Percentiles rank a stretch among this genome's conserved stretches.
These are phyloP conservation scores for Juglanconis oblonga DNA, from an alignment of 2,329 filamentous ascomycete genomes.

Conservation along the genomic window DNA sequence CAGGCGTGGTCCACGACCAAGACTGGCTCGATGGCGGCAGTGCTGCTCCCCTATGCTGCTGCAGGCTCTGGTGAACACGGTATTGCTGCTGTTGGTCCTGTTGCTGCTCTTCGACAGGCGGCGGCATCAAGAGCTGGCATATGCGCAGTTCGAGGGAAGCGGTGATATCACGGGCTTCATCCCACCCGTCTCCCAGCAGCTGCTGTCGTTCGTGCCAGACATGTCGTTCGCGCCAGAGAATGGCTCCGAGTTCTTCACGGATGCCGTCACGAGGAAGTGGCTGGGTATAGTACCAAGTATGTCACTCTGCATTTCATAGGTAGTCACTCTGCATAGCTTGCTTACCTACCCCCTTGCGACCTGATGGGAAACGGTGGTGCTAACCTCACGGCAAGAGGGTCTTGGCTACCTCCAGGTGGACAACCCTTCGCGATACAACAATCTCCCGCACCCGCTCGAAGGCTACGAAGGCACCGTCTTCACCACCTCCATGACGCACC, in stretches of 20 bases:
- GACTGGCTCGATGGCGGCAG: constrained; percentile 20
- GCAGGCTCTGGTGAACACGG: constrained; percentile 31
- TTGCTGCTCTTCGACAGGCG: constrained; percentile 32
- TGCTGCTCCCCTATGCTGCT: constrained; percentile 20
- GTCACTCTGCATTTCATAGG: constrained; percentile 13
- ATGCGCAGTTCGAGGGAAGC: constrained; percentile 28
- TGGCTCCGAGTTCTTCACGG: constrained; percentile 36
- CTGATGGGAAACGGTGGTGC: background rate
- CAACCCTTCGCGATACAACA: constrained; percentile 31
- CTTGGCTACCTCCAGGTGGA: constrained; percentile 38
- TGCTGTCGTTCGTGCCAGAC: constrained; percentile 36
- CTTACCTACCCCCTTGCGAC: background rate
- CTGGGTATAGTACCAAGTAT: constrained; percentile 36
- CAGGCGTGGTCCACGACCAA: constrained; percentile 6
- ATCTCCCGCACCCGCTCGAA: constrained; percentile 34
- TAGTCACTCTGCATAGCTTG: background rate
- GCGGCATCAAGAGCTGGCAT: constrained; percentile 16
- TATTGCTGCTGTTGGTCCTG: constrained; percentile 33
- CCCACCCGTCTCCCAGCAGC: constrained; percentile 34
- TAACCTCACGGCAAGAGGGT: constrained; percentile 26
- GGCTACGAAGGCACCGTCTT: constrained; percentile 33
- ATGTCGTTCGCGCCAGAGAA: constrained; percentile 36
- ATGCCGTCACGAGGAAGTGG: constrained; percentile 32
- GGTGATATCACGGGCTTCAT: constrained; percentile 30
- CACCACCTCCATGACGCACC: constrained; percentile 42